Evolutionary conservation across 192 early-diverging fungal genomes (phyloP), one percentile per base, ranked within the genome.

Genomic region (Paraglomus occultum): DNA sequence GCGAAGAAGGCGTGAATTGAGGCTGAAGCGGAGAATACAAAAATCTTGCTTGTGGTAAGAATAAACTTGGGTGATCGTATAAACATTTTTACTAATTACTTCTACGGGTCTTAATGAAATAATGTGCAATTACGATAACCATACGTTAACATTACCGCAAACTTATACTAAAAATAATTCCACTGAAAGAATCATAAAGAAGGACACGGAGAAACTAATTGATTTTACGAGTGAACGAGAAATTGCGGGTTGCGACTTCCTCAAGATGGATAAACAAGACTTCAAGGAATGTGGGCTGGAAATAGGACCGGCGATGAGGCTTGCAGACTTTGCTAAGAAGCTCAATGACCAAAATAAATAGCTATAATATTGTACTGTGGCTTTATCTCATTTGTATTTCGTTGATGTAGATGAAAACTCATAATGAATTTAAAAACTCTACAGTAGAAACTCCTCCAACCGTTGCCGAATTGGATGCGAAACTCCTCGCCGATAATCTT

Each of bases 331-430:
- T 59, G 38, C 57, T 59, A 59, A 23, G 57, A 2, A 1, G 57
- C 57, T 59, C 31, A 59, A 59, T 14, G 31, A 59, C 31, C 0
- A 59, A 23, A 59, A 40, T 59, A 40, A 42, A 40, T 49, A 42
- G 43, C 47, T 50, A 50, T 50, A 46, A 64, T 64, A 49, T 64
- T 64, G 5, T 64, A 50, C 44, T 64, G 51, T 64, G 47, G 47
- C 38, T 64, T 64, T 59, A 59, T 59, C n/a, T n/a, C 8, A 59
- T 31, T 46, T 46, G 17, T 64, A 50, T 64, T 50, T 14, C 22
- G 47, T 45, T 64, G 7, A 31, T 64, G 23, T 64, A 50, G 61
- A 46, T 48, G 61, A 64, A 64, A 39, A 64, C 31, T 64, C 44
- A 20, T 64, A 64, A 64, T 7, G 39, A 59, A 59, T 59, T 59